Conservation (phyloP, 164 flowering plant species). For the Chimonanthus praecox region DNA sequence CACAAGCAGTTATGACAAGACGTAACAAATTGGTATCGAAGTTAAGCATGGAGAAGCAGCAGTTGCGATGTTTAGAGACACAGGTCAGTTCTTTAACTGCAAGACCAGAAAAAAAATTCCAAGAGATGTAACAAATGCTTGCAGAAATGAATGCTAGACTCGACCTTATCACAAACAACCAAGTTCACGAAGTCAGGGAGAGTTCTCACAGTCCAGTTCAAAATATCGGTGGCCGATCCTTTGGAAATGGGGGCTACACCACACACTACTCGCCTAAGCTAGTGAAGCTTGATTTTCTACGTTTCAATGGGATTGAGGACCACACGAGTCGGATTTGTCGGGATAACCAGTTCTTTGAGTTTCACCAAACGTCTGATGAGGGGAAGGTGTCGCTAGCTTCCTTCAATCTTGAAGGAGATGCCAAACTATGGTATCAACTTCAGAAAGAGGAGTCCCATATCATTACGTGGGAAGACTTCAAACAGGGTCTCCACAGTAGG, state of each 20-base stretch:
- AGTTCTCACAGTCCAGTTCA: too few species aligned
- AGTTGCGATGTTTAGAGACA: too few species aligned
- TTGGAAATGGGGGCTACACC: not conserved
- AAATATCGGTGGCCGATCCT: too few species aligned
- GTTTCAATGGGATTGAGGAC: not conserved
- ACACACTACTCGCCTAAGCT: not conserved
- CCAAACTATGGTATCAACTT: conserved; percentile 2
- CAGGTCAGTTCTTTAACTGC: too few species aligned
- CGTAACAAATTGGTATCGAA: too few species aligned
- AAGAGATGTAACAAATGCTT: too few species aligned
- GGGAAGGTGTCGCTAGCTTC: not conserved
- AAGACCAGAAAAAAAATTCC: too few species aligned
- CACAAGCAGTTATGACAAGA: too few species aligned
- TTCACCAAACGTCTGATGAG: not conserved
- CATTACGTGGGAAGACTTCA: conserved; percentile 2
- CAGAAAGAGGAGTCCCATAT: not conserved
- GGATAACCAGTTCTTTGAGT: not conserved
- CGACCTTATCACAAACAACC: too few species aligned
- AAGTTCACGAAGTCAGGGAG: too few species aligned
- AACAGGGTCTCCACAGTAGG: not conserved
- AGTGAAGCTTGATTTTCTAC: not conserved
- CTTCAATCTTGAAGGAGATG: conserved; percentile 1
- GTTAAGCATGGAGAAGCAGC: too few species aligned
- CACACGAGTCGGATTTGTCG: conserved; percentile 1
- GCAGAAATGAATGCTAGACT: too few species aligned